A percentile compares a stretch with the other conserved stretches of the same genome.
Conservation (phyloP, 2,329 filamentous ascomycete genomes). For the Fusarium pseudograminearum region DNA sequence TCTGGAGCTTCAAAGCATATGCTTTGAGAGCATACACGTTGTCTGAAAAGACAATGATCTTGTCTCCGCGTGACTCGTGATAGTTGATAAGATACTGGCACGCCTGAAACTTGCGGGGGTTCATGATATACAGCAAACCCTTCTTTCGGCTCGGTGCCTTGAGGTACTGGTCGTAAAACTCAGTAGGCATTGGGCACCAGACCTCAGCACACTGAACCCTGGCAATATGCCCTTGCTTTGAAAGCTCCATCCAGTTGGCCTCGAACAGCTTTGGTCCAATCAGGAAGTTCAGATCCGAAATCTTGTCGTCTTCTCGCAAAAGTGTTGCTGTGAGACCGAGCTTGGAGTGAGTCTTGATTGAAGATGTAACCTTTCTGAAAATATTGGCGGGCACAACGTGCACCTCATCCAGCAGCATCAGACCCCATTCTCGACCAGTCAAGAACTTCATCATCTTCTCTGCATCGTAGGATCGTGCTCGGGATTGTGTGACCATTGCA, state of each 20-base stretch:
- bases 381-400: constrained; percentile 98
- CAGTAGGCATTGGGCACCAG: constrained; percentile 99
- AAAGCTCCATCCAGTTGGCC: constrained; percentile 99
- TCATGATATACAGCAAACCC: constrained; percentile 88
- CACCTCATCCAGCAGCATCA: constrained; percentile 97
- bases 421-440: constrained; percentile 89
- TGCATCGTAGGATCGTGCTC: constrained; percentile 89
- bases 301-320: constrained; percentile 97
- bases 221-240: constrained; percentile 95
- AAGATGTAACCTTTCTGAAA: constrained; percentile 92
- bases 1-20: constrained; percentile 85
- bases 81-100: constrained; percentile 99
- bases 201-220: constrained; percentile 98
- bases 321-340: constrained; percentile 93
- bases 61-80: constrained; percentile 93
- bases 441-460: constrained; percentile 99
- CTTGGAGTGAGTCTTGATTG: constrained; percentile 95
- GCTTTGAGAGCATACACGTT: constrained; percentile 92
- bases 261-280: constrained; percentile 98
- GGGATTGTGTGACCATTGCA: constrained; percentile 96
- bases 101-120: constrained; percentile 95
- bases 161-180: constrained; percentile 97
- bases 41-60: constrained; percentile 98
- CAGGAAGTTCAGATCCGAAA: constrained; percentile 95
- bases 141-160: constrained; percentile 68